Percentiles rank a stretch among this genome's conserved stretches.
phyloP scores from a whole-genome alignment of 768 basidiomycete species.

The Boletus sp. region DNA sequence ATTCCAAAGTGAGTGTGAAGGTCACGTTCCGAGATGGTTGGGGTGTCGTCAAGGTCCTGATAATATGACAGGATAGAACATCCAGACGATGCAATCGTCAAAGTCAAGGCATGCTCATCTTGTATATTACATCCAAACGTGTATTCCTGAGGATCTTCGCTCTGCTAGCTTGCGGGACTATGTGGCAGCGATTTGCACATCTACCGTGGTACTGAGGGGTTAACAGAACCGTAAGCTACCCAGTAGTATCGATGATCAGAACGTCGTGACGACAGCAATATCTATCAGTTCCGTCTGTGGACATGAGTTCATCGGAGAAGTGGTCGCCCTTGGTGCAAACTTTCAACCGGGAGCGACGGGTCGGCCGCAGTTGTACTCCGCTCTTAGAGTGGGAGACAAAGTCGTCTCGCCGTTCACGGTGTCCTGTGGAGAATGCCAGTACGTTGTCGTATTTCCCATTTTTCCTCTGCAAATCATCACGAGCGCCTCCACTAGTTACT shows the following conservation, averaged over 20 bases:
- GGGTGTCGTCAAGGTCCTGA: neutral
- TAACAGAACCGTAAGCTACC: slow-evolving; percentile 47
- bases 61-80: slow-evolving; percentile 52
- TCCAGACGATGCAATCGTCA: slow-evolving; percentile 76
- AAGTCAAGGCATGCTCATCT: slow-evolving; percentile 51
- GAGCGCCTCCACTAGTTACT: slow-evolving; percentile 44
- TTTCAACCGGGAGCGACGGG: slow-evolving; percentile 43
- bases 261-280: neutral
- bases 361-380: slow-evolving; percentile 61
- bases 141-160: neutral
- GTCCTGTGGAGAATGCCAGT: slow-evolving; percentile 88
- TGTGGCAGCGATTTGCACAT: slow-evolving; percentile 76
- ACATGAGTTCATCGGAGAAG: slow-evolving; percentile 76
- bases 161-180: slow-evolving; percentile 54
- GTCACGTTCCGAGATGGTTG: too few species aligned
- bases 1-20: slow-evolving; percentile 48
- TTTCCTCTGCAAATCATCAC: neutral
- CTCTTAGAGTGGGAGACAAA: slow-evolving; percentile 66
- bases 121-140: neutral
- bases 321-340: slow-evolving; percentile 61
- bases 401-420: slow-evolving; percentile 78
- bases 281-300: slow-evolving; percentile 57
- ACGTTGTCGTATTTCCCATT: slow-evolving; percentile 22
- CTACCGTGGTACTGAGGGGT: slow-evolving; percentile 61
- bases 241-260: neutral